Conservation (phyloP, 768 basidiomycete species). For the Epithele typhae region DNA sequence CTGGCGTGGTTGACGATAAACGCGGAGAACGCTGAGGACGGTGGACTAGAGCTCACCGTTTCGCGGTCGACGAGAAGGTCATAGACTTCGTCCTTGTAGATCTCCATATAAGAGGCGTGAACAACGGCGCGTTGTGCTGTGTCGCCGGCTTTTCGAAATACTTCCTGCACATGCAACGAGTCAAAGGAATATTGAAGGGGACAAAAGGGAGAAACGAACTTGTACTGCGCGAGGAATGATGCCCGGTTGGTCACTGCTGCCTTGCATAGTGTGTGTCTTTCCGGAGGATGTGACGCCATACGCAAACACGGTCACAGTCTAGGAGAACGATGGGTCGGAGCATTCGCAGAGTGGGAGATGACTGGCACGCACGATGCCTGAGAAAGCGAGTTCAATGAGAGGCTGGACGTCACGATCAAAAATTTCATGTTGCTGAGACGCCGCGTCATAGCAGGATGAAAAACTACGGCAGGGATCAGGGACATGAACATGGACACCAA, state of each 20-base stretch:
- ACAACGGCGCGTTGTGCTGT: conserved; percentile 20
- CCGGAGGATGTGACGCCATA: conserved; percentile 91
- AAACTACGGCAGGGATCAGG: conserved; percentile 39
- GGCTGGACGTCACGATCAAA: conserved; percentile 74
- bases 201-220: conserved; percentile 37
- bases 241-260: conserved; percentile 65
- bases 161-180: conserved; percentile 2
- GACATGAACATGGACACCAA: neutral
- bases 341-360: neutral
- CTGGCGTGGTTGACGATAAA: conserved; percentile 22
- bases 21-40: neutral
- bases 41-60: conserved; percentile 38
- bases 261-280: conserved; percentile 94
- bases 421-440: conserved; percentile 71
- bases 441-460: conserved; percentile 70
- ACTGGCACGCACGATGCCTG: conserved; percentile 57
- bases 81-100: conserved; percentile 89
- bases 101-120: conserved; percentile 78
- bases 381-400: conserved; percentile 72
- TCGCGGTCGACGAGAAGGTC: conserved; percentile 76
- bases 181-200: neutral
- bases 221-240: conserved; percentile 81
- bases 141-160: conserved; percentile 1
- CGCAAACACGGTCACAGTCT: conserved; percentile 87
- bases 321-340: neutral